These are phyloP conservation scores for Microbotryum silenes-acaulis DNA, from an alignment of 1,284 basidiomycete species.

Conservation along the genomic window DNA sequence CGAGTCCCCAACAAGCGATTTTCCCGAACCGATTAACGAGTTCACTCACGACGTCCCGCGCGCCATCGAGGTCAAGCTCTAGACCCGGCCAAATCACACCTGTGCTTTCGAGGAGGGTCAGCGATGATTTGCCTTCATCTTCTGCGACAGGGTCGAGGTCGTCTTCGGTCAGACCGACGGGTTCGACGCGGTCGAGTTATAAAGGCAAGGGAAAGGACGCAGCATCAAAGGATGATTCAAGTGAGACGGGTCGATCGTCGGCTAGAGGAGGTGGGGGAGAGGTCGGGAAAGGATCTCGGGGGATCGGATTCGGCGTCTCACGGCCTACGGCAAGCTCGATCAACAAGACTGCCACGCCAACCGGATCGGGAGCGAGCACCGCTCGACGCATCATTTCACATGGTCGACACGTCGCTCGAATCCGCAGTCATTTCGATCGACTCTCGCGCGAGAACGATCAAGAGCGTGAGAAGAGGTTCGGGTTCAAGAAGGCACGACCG, in stretches of 20 bases:
- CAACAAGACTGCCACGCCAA: conserved; percentile 6
- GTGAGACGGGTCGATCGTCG: neutral
- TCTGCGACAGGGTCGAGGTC: neutral
- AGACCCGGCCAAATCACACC: neutral
- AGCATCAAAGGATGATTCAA: conserved; percentile 5
- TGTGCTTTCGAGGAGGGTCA: neutral
- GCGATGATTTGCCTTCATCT: neutral
- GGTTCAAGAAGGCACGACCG: conserved; percentile 84
- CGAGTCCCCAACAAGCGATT: neutral
- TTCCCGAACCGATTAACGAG: neutral
- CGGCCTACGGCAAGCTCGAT: conserved; percentile 20
- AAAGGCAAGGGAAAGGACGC: conserved; percentile 4
- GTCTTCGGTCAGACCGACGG: conserved; percentile 7
- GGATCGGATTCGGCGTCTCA: neutral
- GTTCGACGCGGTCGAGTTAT: conserved; percentile 19
- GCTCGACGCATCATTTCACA: conserved; percentile 13
- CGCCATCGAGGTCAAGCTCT: neutral
- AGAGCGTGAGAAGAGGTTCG: conserved; percentile 49
- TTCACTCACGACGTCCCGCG: conserved; percentile 4
- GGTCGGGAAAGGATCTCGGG: neutral
- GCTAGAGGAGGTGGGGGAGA: no score
- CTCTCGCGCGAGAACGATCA: conserved; percentile 49
- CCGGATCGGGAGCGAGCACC: neutral
- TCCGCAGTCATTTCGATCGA: conserved; percentile 48
- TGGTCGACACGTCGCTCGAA: conserved; percentile 45